Evolutionary conservation across 78 protist species (phyloP).

Genomic region (Diacronema lutheri): DNA sequence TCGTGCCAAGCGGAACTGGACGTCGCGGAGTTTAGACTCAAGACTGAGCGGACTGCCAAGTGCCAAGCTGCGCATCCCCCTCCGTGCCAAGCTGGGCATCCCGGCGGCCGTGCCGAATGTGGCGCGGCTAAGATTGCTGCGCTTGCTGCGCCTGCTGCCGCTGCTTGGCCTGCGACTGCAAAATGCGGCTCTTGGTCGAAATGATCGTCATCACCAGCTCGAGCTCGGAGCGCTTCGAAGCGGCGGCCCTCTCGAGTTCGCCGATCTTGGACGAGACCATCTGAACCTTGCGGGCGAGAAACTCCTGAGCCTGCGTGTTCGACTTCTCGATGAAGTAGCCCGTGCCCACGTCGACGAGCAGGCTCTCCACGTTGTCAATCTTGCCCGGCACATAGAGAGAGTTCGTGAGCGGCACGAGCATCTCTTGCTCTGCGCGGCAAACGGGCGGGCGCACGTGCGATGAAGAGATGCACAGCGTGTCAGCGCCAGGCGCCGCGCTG

Average conservation of each 20-base stretch:
- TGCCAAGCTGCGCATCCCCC: too few species aligned
- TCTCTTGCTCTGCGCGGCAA: not conserved
- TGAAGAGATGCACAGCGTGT: not conserved
- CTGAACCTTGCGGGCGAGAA: not conserved
- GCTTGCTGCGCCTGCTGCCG: too few species aligned
- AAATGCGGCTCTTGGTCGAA: too few species aligned
- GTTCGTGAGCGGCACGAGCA: slow-evolving; percentile 27
- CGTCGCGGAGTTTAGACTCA: too few species aligned
- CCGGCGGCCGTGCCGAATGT: too few species aligned
- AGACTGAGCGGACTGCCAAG: too few species aligned
- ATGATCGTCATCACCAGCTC: not conserved
- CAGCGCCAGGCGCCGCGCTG: not conserved
- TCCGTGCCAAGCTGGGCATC: too few species aligned
- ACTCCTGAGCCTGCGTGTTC: not conserved
- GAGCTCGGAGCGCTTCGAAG: not conserved
- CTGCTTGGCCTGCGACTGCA: too few species aligned
- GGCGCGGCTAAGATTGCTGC: too few species aligned
- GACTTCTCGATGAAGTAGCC: slow-evolving; percentile 27
- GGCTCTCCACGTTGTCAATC: not conserved
- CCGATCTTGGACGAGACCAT: not conserved
- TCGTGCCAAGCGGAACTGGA: too few species aligned
- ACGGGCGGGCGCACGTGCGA: not conserved
- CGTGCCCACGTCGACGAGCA: slow-evolving; percentile 25
- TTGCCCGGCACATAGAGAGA: slow-evolving; percentile 21
- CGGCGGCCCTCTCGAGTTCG: not conserved